phyloP scores from a whole-genome alignment of 108 stramenopile species.

The Nitzschia sp. region DNA sequence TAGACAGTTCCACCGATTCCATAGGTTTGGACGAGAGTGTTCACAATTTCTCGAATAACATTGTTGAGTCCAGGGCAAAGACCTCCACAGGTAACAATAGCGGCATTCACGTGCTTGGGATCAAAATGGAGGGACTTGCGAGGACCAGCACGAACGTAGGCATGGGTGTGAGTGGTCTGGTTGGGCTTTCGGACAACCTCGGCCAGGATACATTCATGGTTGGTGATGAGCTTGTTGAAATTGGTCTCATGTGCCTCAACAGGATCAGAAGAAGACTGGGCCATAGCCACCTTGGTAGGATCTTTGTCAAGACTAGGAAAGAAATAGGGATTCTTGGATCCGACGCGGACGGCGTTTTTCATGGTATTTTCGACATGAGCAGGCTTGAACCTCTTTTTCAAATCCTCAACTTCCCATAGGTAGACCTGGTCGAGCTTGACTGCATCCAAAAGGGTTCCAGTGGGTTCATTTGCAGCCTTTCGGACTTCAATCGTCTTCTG shows the following conservation, averaged over 20 bases:
- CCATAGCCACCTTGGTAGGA: background rate
- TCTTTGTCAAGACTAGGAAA: conserved; percentile 33
- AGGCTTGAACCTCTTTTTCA: conserved; percentile 56
- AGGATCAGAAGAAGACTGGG: conserved; percentile 21
- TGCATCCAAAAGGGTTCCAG: conserved; percentile 54
- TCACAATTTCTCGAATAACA: conserved; percentile 91
- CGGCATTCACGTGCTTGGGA: conserved; percentile 86
- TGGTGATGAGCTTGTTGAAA: conserved; percentile 85
- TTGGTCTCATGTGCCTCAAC: conserved; percentile 22
- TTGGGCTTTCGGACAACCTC: conserved; percentile 80
- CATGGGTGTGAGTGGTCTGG: conserved; percentile 38
- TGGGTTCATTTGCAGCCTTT: conserved; percentile 41
- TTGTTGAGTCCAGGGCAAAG: conserved; percentile 95
- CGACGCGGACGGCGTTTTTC: conserved; percentile 24
- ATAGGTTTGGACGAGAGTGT: conserved; percentile 74
- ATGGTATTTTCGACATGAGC: conserved; percentile 38
- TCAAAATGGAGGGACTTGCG: conserved; percentile 84
- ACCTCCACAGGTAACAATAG: conserved; percentile 96
- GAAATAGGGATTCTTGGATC: conserved; percentile 28
- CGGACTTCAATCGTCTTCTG: conserved; percentile 40
- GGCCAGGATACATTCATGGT: conserved; percentile 81
- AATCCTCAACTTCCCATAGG: conserved; percentile 79
- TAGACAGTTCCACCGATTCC: conserved; percentile 83
- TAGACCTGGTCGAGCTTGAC: conserved; percentile 56
- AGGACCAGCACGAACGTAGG: conserved; percentile 89